Evolutionary conservation across 306 rosid genomes (phyloP).

Genomic region (Ceratonia siliqua): DNA sequence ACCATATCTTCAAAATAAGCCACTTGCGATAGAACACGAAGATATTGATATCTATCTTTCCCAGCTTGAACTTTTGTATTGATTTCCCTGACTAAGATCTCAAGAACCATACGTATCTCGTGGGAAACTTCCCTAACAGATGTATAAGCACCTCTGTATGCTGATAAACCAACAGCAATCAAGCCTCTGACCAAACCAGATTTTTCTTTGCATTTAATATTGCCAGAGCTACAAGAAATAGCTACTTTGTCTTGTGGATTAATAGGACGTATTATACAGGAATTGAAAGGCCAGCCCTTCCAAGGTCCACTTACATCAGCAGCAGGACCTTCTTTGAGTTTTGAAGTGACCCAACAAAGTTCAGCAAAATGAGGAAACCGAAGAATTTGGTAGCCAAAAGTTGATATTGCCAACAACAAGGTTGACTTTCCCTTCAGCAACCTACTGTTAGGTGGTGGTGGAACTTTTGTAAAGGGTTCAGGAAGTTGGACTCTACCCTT

Average conservation of each 20-base stretch:
- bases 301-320: constrained; percentile 90
- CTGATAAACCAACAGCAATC: constrained; percentile 86
- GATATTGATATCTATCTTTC: constrained; percentile 73
- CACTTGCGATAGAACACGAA: constrained; percentile 89
- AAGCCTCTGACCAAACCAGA: constrained; percentile 78
- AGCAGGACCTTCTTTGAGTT: constrained; percentile 83
- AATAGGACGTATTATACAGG: constrained; percentile 76
- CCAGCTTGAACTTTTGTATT: constrained; percentile 70
- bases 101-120: constrained; percentile 80
- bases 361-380: constrained; percentile 92
- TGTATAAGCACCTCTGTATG: constrained; percentile 79
- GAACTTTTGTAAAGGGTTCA: constrained; percentile 47
- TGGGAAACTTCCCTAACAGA: constrained; percentile 80
- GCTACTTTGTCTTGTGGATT: constrained; percentile 51
- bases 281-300: constrained; percentile 99
- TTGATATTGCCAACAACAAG: constrained; percentile 69
- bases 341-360: constrained; percentile 97
- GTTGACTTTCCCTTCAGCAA: constrained; percentile 69
- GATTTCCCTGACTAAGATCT: constrained; percentile 65
- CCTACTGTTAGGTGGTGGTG: constrained; percentile 54
- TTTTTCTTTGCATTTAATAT: constrained; percentile 61
- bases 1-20: constrained; percentile 94
- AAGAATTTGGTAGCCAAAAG: constrained; percentile 93
- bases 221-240: constrained; percentile 48
- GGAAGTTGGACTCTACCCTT: constrained; percentile 39